phyloP scores from a whole-genome alignment of 2,329 filamentous ascomycete species.

The Pseudocercospora eumusae region DNA sequence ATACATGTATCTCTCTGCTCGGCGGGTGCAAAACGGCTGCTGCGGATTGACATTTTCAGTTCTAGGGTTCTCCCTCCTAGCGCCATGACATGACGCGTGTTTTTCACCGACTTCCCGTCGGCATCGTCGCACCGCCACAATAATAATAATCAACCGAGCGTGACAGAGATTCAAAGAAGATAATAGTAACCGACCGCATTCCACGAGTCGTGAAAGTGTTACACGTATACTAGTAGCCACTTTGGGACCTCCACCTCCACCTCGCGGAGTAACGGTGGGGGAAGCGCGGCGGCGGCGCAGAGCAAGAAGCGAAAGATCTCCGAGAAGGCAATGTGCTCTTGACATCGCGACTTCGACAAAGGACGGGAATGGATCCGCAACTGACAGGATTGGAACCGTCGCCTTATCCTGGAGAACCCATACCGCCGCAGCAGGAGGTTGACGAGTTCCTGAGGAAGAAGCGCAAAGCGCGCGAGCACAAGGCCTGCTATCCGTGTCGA shows the following conservation, averaged over 20 bases:
- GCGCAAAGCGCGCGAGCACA: conserved; percentile 55
- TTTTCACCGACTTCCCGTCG: neutral
- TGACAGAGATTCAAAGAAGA: too few relatives aligned
- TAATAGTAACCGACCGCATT: too few relatives aligned
- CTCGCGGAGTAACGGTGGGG: too few relatives aligned
- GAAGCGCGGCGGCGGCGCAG: too few relatives aligned
- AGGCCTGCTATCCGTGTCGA: conserved; percentile 55
- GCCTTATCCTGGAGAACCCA: conserved; percentile 15
- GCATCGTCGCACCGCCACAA: neutral
- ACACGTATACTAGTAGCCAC: neutral
- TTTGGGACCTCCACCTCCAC: neutral
- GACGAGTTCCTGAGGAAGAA: conserved; percentile 54
- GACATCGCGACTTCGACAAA: conserved; percentile 7
- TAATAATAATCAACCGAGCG: neutral
- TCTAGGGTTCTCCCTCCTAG: neutral
- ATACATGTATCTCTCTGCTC: neutral
- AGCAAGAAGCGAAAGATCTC: conserved; percentile 5
- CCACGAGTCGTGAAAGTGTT: neutral
- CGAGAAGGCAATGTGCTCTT: conserved; percentile 4
- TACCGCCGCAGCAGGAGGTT: conserved; percentile 47
- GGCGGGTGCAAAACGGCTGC: neutral
- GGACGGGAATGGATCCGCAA: conserved; percentile 28
- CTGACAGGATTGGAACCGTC: conserved; percentile 24
- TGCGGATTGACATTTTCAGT: neutral
- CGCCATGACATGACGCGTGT: neutral